A percentile compares a stretch with the other conserved stretches of the same genome.
Evolutionary conservation across 2,329 filamentous ascomycete genomes (phyloP).

Genomic region (Monosporascus sp.): DNA sequence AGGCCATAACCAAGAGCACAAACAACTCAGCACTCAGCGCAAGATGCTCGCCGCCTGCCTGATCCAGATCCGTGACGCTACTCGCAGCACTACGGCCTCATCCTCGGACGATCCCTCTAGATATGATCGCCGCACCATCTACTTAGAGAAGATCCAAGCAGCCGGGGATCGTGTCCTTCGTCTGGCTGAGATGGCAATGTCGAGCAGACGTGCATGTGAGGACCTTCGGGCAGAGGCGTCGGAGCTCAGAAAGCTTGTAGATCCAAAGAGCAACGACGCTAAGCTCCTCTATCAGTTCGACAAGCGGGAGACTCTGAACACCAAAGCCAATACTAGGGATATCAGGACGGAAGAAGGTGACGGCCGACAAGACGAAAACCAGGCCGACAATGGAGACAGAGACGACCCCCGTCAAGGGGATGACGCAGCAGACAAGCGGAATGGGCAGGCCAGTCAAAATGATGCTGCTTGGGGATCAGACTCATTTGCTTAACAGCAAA

Average conservation of each 20-base stretch:
- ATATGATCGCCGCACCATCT: slow-evolving; percentile 16
- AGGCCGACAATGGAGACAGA: neutral
- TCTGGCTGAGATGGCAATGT: slow-evolving; percentile 14
- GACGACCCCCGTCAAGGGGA: neutral
- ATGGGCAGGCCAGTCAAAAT: neutral
- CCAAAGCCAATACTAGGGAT: neutral
- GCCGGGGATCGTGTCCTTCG: slow-evolving; percentile 12
- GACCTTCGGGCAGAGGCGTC: slow-evolving; percentile 20
- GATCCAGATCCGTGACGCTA: slow-evolving; percentile 16
- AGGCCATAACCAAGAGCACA: slow-evolving; percentile 9
- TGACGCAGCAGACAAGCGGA: neutral
- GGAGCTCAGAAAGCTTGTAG: slow-evolving; percentile 20
- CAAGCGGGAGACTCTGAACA: slow-evolving; percentile 3
- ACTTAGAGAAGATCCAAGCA: slow-evolving; percentile 18
- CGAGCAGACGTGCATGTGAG: slow-evolving; percentile 16
- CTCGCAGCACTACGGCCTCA: slow-evolving; percentile 5
- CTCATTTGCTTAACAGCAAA: neutral
- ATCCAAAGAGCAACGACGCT: slow-evolving; percentile 10
- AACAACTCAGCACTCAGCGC: slow-evolving; percentile 17
- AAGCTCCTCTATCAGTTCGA: slow-evolving; percentile 14
- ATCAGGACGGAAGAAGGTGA: neutral
- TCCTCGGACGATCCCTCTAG: slow-evolving; percentile 3
- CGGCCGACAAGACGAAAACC: neutral
- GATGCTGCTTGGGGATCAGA: neutral
- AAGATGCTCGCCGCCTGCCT: slow-evolving; percentile 22